Evolutionary conservation across 176 grass and related monocot species (phyloP).

Genomic region (Panicum miliaceum): DNA sequence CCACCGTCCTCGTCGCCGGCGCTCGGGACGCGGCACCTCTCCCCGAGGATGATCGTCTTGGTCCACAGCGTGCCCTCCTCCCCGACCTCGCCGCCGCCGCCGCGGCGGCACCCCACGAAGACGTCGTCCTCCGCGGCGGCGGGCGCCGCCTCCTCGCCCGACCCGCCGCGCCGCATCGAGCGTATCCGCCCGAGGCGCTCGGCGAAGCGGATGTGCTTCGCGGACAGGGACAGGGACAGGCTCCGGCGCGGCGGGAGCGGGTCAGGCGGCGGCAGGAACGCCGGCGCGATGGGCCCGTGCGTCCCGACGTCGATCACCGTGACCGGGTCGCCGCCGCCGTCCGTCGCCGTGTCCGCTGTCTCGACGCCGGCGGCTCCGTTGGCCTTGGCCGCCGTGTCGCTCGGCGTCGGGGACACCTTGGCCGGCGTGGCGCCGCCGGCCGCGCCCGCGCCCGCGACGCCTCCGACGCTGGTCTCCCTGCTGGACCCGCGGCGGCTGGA

Average conservation of each 20-base stretch:
- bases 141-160: background rate
- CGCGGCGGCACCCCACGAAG: background rate
- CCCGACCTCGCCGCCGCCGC: background rate
- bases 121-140: background rate
- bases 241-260: slow-evolving; percentile 37
- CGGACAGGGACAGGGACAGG: slow-evolving; percentile 53
- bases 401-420: slow-evolving; percentile 49
- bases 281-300: slow-evolving; percentile 53
- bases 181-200: slow-evolving; percentile 43
- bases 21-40: slow-evolving; percentile 47
- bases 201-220: slow-evolving; percentile 43
- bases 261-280: slow-evolving; percentile 11
- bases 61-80: slow-evolving; percentile 49
- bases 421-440: background rate
- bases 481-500: background rate
- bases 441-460: background rate
- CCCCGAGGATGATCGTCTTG: slow-evolving; percentile 63
- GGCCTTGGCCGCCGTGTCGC: slow-evolving; percentile 5
- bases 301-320: slow-evolving; percentile 53
- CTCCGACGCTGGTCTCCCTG: slow-evolving; percentile 7
- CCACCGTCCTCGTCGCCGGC: slow-evolving; percentile 10
- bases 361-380: background rate
- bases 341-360: background rate
- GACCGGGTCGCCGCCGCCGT: background rate
- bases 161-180: slow-evolving; percentile 34